Base-by-base conservation (phyloP, 768 basidiomycete species). In the Mycena polygramma region DNA sequence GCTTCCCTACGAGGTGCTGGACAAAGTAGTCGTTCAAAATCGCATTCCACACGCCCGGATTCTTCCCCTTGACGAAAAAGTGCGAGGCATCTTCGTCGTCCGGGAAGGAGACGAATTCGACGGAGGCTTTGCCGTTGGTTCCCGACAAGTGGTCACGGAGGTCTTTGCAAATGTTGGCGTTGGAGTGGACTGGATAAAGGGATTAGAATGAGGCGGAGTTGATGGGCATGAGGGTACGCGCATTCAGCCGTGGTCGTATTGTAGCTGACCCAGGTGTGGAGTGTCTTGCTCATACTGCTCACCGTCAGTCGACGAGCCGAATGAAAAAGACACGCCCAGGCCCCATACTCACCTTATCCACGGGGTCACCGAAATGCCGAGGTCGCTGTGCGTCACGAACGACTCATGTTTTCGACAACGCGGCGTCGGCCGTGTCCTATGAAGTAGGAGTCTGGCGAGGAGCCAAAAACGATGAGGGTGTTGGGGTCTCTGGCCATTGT, bases 281-380 rank as follows among this genome's bases (percentile, higher is more conserved):
- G 20, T 4, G 26, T 37, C 4, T 46, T 62, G 54, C n/a, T 71
- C 43, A 66, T 37, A 17, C 53, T 69, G 41, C 49, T 6, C 2
- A 20, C 8, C 7, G 26, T 11, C 19, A 59, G 51, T 51, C 2
- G 10, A 5, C 22, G 4, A 66, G 36, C 17, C 15, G 4, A 36
- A 30, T 19, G 0, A 4, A 48, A 9, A 20, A 22, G 14, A 13
- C n/a, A n/a, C n/a, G n/a, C n/a, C n/a, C n/a, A n/a, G n/a, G n/a
- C n/a, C n/a, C n/a, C n/a, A 22, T 1, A 6, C 36, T 7, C 46
- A 72, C 71, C 71, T 72, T n/a, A 69, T 57, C 67, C 67, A 72
- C 15, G 5, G 7, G 8, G 63, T 71, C 65, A 63, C 65, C 5
- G 43, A 35, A 15, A 72, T 45, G 55, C 35, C 52, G 57, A 69